phyloP scores from a whole-genome alignment of 169 alveolate species.

The Sarcocystis neurona region DNA sequence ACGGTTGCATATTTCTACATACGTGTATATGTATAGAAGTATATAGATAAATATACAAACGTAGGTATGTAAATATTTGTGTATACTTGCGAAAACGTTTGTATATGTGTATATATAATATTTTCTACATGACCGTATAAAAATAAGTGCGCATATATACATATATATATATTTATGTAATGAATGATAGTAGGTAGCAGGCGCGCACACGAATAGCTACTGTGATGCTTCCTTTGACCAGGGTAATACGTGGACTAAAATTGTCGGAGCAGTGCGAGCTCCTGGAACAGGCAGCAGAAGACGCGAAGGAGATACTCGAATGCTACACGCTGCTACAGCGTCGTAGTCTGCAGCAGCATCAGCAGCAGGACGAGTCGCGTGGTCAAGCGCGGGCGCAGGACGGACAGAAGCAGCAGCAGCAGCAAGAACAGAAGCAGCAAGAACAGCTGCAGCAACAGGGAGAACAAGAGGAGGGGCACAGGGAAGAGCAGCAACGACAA shows the following conservation, averaged over 20 bases:
- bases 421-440: background rate
- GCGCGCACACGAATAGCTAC: too few relatives aligned
- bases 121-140: background rate
- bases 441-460: background rate
- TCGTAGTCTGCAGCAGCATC: background rate
- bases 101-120: background rate
- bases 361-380: background rate
- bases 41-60: too few relatives aligned
- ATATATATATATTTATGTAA: background rate
- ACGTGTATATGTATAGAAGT: too few relatives aligned
- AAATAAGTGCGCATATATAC: background rate
- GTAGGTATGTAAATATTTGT: background rate
- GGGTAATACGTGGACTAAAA: slow-evolving; percentile 9
- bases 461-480: background rate
- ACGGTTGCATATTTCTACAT: too few relatives aligned
- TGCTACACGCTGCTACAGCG: too few relatives aligned
- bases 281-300: slow-evolving; percentile 10
- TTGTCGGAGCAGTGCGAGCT: background rate
- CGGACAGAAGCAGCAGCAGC: background rate
- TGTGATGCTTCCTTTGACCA: background rate
- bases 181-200: too few relatives aligned
- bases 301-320: background rate
- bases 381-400: background rate
- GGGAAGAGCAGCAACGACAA: background rate
- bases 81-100: background rate